These are phyloP conservation scores for Pseudogymnoascus sp. DNA, from an alignment of 2,329 filamentous ascomycete genomes.

Conservation along the genomic window DNA sequence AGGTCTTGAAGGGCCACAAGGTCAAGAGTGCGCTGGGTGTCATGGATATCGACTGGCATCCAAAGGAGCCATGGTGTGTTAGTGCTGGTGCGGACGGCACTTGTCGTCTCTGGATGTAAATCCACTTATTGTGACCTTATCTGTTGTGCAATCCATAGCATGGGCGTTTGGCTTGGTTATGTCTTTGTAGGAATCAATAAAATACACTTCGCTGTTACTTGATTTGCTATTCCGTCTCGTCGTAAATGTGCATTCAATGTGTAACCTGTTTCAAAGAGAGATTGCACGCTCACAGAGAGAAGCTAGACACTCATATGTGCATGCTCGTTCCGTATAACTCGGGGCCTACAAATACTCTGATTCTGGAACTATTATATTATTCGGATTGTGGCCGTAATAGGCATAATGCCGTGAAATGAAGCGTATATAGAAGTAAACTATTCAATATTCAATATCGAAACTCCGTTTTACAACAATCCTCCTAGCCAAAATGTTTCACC, in stretches of 20 bases:
- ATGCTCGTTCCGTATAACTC: neutral
- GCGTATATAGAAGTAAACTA: neutral
- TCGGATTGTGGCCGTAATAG: neutral
- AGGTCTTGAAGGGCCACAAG: slow-evolving; percentile 86
- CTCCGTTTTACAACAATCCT: neutral
- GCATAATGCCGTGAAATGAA: neutral
- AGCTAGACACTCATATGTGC: neutral
- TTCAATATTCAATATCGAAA: neutral
- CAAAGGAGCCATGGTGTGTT: slow-evolving; percentile 85
- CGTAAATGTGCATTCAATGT: neutral
- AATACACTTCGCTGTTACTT: slow-evolving; percentile 10
- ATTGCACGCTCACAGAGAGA: neutral
- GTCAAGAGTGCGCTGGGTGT: slow-evolving; percentile 82
- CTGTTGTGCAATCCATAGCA: slow-evolving; percentile 12
- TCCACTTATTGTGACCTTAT: slow-evolving; percentile 1
- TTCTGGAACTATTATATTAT: neutral
- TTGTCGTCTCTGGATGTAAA: slow-evolving; percentile 75
- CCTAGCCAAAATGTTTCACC: neutral
- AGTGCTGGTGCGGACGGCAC: slow-evolving; percentile 93
- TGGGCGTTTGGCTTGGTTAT: slow-evolving; percentile 12
- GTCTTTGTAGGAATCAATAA: slow-evolving; percentile 11
- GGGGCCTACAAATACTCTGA: neutral
- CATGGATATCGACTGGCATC: slow-evolving; percentile 94
- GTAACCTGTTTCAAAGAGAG: neutral
- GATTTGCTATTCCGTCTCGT: neutral